phyloP scores from a whole-genome alignment of 2,329 filamentous ascomycete species.

The Zymoseptoria crescenta region DNA sequence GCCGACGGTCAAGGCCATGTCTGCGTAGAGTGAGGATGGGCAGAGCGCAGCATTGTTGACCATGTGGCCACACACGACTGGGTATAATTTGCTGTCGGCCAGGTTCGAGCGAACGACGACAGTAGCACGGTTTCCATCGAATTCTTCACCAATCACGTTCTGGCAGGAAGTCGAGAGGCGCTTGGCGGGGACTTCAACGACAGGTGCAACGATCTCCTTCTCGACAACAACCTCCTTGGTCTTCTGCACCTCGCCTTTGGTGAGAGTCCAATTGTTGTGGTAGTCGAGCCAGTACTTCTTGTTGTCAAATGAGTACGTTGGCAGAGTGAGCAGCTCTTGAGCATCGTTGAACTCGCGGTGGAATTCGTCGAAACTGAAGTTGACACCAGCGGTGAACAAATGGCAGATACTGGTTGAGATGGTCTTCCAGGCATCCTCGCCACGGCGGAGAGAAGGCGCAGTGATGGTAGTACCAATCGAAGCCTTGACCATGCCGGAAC shows the following conservation, averaged over 20 bases:
- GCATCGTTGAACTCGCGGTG: conserved; percentile 53
- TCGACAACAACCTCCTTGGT: conserved; percentile 33
- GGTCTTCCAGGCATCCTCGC: conserved; percentile 57
- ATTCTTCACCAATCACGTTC: conserved; percentile 53
- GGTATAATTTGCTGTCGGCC: conserved; percentile 54
- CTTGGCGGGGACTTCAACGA: conserved; percentile 44
- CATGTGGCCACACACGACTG: conserved; percentile 56
- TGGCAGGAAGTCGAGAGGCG: conserved; percentile 57
- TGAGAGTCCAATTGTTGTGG: conserved; percentile 62
- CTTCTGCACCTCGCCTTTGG: conserved; percentile 53
- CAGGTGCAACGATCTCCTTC: conserved; percentile 25
- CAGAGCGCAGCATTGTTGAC: conserved; percentile 61
- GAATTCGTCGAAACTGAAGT: conserved; percentile 64
- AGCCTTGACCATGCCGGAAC: conserved; percentile 59
- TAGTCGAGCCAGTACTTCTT: conserved; percentile 70
- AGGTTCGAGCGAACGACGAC: conserved; percentile 61
- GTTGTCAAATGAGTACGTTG: conserved; percentile 60
- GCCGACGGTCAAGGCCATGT: conserved; percentile 57
- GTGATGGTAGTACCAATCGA: conserved; percentile 51
- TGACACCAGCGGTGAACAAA: conserved; percentile 54
- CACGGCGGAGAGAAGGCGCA: conserved; percentile 54
- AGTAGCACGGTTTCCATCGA: conserved; percentile 51
- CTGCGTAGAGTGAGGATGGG: conserved; percentile 56
- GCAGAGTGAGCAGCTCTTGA: conserved; percentile 56
- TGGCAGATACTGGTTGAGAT: conserved; percentile 50